Base-by-base conservation (phyloP, 2,329 filamentous ascomycete species). In the Byssochlamys sp. region DNA sequence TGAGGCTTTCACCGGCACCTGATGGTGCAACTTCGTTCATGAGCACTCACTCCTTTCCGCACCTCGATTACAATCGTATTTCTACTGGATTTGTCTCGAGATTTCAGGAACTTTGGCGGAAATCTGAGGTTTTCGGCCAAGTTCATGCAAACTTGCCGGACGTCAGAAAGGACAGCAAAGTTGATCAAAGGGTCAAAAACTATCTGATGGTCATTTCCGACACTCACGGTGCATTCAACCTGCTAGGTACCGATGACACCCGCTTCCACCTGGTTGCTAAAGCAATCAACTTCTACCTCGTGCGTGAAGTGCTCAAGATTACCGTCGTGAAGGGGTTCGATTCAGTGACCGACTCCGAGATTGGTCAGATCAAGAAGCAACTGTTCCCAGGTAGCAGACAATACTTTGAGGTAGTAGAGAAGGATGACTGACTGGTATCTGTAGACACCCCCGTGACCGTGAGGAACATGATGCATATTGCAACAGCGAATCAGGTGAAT, bases 261-360 rank as follows among this genome's bases (percentile, higher is more conserved):
- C 60, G 69, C 12, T 62, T 57, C 25, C 57, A 63, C 4, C 59
- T 67, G 11, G 55, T 73, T 9, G 58, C 66, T 9, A 69, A 68
- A 33, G 63, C 67, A 2, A 66, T 73, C 49, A 68, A 69, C 53
- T 62, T 57, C 27, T 68, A 65, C 52, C 55, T 70, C 5, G 59
- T 63, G 27, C 58, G 60, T 1, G 57, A 64, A 5, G 56, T 71
- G 2, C 54, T 71, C 48, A 65, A 62, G 9, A 57, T 63, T 25
- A 60, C 56, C 2, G 58, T 68, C 12, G 55, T 69, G 31, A 61
- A 57, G n/a, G 69, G 65, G 1, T 68, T 68, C 55, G 63, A 68
- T 26, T 26, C 56, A 0, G 29, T 24, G 7, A 60, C 61, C 19
- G 66, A 70, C 31, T 51, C 51, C 10, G 64, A 69, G 28, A 63